phyloP scores from a whole-genome alignment of 2,329 filamentous ascomycete genomes.

The Aspergillus costaricaensis region DNA sequence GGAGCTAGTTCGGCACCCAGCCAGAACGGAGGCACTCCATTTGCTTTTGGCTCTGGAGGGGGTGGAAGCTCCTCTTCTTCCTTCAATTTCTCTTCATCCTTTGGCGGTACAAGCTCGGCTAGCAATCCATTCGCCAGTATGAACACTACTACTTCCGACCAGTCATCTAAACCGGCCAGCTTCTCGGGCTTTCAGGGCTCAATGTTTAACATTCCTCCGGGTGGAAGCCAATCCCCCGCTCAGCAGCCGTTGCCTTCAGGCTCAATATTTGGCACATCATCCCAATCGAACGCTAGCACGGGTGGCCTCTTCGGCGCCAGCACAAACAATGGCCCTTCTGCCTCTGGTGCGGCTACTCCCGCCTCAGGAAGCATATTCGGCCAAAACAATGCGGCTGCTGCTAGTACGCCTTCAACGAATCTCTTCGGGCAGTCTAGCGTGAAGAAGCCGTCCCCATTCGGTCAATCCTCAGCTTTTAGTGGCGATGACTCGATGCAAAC shows the following conservation, averaged over 20 bases:
- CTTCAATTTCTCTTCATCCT: constrained; percentile 36
- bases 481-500: constrained; percentile 36
- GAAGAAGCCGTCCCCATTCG: constrained; percentile 29
- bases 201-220: constrained; percentile 33
- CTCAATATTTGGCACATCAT: constrained; percentile 23
- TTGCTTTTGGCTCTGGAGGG: constrained; percentile 34
- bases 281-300: constrained; percentile 16
- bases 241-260: constrained; percentile 26
- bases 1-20: constrained; percentile 27
- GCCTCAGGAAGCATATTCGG: constrained; percentile 26
- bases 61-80: constrained; percentile 25
- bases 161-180: constrained; percentile 19
- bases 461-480: constrained; percentile 26
- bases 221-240: constrained; percentile 23
- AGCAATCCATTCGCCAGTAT: constrained; percentile 42
- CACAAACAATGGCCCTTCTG: constrained; percentile 15
- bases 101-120: constrained; percentile 21
- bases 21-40: constrained; percentile 30
- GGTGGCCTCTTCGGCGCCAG: constrained; percentile 22
- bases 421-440: constrained; percentile 27
- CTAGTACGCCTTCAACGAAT: constrained; percentile 19
- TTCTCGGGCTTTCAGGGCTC: constrained; percentile 37
- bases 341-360: constrained; percentile 20
- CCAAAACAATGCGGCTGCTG: constrained; percentile 18
- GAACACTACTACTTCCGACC: constrained; percentile 22